phyloP scores from a whole-genome alignment of 305 asterid genomes.

The Fraxinus ornus region DNA sequence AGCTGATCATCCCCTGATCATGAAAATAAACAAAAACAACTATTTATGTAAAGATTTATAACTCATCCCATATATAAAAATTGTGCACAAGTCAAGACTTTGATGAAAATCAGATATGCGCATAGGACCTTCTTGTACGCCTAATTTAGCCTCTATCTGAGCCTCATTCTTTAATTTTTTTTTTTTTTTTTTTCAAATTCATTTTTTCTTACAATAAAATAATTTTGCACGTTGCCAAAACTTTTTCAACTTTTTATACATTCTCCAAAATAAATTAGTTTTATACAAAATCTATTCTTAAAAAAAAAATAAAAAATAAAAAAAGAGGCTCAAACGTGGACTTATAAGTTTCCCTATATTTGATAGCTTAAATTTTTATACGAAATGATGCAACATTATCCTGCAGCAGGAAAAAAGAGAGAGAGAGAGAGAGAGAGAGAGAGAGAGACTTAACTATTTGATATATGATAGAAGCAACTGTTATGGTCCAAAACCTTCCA shows the following conservation, averaged over 20 bases:
- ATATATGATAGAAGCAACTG: slow-evolving; percentile 49
- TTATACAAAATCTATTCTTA: not conserved
- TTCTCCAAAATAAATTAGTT: too few species aligned
- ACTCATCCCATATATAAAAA: not conserved
- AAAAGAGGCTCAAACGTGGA: not conserved
- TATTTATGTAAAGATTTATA: not conserved
- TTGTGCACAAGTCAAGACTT: not conserved
- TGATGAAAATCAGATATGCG: not conserved
- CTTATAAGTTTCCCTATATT: not conserved
- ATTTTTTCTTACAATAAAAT: not conserved
- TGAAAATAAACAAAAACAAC: not conserved
- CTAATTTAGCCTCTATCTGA: not conserved
- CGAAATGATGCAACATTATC: not conserved
- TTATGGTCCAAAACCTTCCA: slow-evolving; percentile 56
- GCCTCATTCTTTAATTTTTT: not conserved
- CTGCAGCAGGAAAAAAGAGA: not conserved
- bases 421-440: not conserved
- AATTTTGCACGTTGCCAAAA: not conserved
- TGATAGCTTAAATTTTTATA: not conserved
- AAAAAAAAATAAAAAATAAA: too few species aligned
- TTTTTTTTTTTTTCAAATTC: not conserved
- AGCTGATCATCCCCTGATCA: slow-evolving; percentile 70
- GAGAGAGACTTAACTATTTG: slow-evolving; percentile 33
- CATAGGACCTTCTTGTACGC: not conserved
- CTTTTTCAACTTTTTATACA: too few species aligned